phyloP scores from a whole-genome alignment of 1,284 basidiomycete genomes.

The Megacollybia platyphylla region DNA sequence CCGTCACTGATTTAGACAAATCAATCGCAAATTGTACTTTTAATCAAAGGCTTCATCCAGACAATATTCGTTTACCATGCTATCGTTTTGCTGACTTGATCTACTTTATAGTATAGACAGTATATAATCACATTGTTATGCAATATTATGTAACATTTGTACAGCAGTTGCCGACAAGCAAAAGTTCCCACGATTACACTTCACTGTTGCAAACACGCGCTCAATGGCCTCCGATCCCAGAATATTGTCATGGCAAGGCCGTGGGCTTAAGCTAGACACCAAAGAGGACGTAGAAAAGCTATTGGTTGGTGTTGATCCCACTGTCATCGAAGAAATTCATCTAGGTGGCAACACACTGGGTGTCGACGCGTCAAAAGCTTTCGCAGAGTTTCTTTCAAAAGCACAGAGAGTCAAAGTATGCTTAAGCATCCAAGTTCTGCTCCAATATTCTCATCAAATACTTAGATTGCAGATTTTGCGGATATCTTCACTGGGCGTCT shows the following conservation, averaged over 20 bases:
- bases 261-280: slow-evolving; percentile 76
- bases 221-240: not conserved
- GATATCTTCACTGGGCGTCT: slow-evolving; percentile 98
- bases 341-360: slow-evolving; percentile 96
- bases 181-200: too few species aligned
- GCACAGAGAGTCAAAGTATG: slow-evolving; percentile 64
- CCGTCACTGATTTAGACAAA: too few species aligned
- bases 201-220: too few species aligned
- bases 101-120: too few species aligned
- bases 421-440: slow-evolving; percentile 9
- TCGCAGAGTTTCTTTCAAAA: slow-evolving; percentile 71
- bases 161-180: too few species aligned
- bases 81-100: too few species aligned
- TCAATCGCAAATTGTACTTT: too few species aligned
- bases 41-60: too few species aligned
- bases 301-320: slow-evolving; percentile 55
- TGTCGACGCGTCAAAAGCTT: slow-evolving; percentile 78
- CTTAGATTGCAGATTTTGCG: slow-evolving; percentile 85
- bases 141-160: too few species aligned
- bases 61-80: too few species aligned
- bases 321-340: slow-evolving; percentile 77
- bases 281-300: slow-evolving; percentile 72
- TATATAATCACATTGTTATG: too few species aligned
- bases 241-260: slow-evolving; percentile 50
- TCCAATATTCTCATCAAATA: slow-evolving; percentile 1